A percentile compares a stretch with the other conserved stretches of the same genome.
Conservation (phyloP, 2,329 filamentous ascomycete species). For the Monilinia vaccinii-corymbosi region DNA sequence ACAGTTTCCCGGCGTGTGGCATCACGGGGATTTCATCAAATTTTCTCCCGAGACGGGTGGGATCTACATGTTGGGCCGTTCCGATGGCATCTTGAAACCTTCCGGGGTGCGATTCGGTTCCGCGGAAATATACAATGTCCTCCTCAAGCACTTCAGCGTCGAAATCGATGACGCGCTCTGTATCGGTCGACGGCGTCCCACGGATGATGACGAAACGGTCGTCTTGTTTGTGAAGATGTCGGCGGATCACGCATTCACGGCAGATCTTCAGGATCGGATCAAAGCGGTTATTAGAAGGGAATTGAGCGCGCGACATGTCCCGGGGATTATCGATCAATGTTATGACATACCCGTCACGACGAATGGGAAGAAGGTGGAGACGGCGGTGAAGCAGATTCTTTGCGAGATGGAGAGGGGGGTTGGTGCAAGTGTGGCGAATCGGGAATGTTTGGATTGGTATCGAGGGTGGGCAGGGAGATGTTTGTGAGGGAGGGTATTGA, state of each 20-base stretch:
- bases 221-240: constrained; percentile 85
- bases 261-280: constrained; percentile 53
- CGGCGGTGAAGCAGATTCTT: constrained; percentile 91
- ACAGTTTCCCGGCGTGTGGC: constrained; percentile 70
- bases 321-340: constrained; percentile 71
- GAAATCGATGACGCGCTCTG: constrained; percentile 82
- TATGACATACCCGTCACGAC: constrained; percentile 76
- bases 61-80: constrained; percentile 82
- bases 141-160: constrained; percentile 70
- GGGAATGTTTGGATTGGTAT: constrained; percentile 83
- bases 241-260: constrained; percentile 36
- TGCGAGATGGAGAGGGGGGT: constrained; percentile 68
- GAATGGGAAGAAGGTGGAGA: constrained; percentile 98
- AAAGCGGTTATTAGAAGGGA: constrained; percentile 63
- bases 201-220: constrained; percentile 31
- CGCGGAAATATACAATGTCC: constrained; percentile 93
- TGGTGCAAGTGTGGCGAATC: constrained; percentile 88
- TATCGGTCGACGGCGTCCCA: constrained; percentile 59
- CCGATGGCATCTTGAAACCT: constrained; percentile 88
- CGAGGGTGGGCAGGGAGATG: constrained; percentile 53
- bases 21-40: constrained; percentile 85
- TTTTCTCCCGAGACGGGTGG: constrained; percentile 64
- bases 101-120: constrained; percentile 85
- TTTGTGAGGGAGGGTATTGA: neutral
- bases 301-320: constrained; percentile 83